Evolutionary conservation across 2,329 filamentous ascomycete genomes (phyloP).

Genomic region (Trichoderma guizhouense): DNA sequence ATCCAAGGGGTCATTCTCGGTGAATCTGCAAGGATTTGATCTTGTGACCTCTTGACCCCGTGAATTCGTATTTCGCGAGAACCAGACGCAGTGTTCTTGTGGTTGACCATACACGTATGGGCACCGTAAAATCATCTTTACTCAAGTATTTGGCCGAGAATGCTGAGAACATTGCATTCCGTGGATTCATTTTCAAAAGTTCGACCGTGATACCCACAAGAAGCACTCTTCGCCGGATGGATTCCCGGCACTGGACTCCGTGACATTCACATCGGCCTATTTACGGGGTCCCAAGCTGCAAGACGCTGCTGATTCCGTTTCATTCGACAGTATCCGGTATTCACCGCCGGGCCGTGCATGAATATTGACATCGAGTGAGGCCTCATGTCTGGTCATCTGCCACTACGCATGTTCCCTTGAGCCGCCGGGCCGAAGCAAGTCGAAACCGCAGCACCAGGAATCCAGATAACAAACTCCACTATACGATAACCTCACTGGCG

Average conservation of each 20-base stretch:
- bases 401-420: background rate
- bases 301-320: background rate
- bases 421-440: background rate
- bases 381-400: background rate
- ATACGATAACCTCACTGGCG: background rate
- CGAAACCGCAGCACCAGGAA: background rate
- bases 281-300: background rate
- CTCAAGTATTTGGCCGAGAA: background rate
- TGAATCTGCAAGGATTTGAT: background rate
- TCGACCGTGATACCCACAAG: background rate
- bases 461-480: background rate
- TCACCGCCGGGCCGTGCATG: background rate
- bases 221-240: background rate
- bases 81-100: background rate
- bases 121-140: background rate
- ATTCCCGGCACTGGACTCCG: background rate
- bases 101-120: background rate
- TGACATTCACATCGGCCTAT: background rate
- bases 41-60: background rate
- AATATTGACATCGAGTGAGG: background rate
- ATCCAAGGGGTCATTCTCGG: background rate
- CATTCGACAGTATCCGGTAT: background rate
- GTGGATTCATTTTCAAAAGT: background rate
- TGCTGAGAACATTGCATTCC: background rate
- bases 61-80: background rate